Base-by-base conservation (phyloP, 2,329 filamentous ascomycete species). In the Penicillium glabrum region DNA sequence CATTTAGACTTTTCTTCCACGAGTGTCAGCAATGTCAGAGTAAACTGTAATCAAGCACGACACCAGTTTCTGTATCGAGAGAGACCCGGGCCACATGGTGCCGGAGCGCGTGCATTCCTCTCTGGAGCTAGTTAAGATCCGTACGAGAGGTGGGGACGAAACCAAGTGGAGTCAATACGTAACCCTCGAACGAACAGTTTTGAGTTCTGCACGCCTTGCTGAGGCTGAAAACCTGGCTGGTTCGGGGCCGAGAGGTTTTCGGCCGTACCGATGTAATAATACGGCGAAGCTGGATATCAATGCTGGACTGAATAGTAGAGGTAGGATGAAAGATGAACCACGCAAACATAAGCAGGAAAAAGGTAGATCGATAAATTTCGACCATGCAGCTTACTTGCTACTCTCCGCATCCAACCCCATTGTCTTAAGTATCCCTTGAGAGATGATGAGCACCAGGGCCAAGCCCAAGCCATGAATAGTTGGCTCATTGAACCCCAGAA, bases 1-100 rank as follows among this genome's bases (percentile, higher is more conserved):
- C 45, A 29, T 37, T 33, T 48, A 48, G 19, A 48, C 46, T 48
- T 48, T 47, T 7, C 23, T 26, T 14, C 31, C 26, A 51, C 54
- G 19, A 48, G 13, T 24, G 46, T 48, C 29, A 48, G 46, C 45
- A 21, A 31, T 46, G 31, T 33, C 31, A 48, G 46, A 33, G 31
- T 31, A 31, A 48, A 48, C 46, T 31, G 21, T 33, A 48, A 35
- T 24, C 19, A 5, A n/a, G 37, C 51, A 56, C 47, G 51, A 39
- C 45, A 16, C 13, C 21, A 46, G 21, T 52, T 52, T 52, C 46
- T 58, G 50, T 49, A 49, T 53, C 33, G 27, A 45, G 16, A 4
- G 60, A 41, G 57, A 46, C 41, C 44, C 11, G 55, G 41, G 47
- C 37, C 43, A 51, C 49, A 51, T 49, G 47, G 47, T 19, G 47